Conservation (phyloP, 176 grass and related monocot genomes). For the Ananas comosus region DNA sequence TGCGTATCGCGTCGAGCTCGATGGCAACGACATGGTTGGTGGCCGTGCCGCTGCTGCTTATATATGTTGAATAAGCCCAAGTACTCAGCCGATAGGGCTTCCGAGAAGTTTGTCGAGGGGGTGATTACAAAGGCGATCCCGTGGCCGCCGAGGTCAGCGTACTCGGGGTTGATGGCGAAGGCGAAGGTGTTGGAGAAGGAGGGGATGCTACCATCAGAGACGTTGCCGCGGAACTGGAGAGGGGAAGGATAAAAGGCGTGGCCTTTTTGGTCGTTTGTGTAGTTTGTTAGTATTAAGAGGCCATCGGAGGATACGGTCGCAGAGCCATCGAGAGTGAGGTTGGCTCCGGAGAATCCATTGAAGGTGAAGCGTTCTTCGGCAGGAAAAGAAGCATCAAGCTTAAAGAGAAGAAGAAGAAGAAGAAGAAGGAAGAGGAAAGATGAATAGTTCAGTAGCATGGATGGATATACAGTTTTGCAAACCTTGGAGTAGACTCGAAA, state of each 20-base stretch:
- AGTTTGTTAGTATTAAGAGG: constrained; percentile 52
- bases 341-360: constrained; percentile 29
- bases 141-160: constrained; percentile 8
- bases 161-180: constrained; percentile 23
- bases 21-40: constrained; percentile 14
- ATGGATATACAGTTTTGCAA: background rate
- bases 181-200: constrained; percentile 33
- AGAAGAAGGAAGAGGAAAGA: background rate
- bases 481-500: too few species aligned
- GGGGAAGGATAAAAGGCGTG: constrained; percentile 31
- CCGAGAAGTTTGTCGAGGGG: constrained; percentile 27
- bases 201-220: background rate
- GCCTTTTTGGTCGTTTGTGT: constrained; percentile 23
- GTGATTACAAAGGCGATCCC: too few species aligned
- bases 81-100: constrained; percentile 19
- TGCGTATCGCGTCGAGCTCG: constrained; percentile 31
- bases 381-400: background rate
- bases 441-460: background rate
- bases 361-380: constrained; percentile 25
- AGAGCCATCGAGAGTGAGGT: constrained; percentile 11
- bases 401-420: background rate
- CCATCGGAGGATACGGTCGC: constrained; percentile 26
- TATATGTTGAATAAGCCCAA: constrained; percentile 28
- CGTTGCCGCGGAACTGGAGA: constrained; percentile 1
- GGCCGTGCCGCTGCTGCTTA: background rate